Conservation (phyloP, 2,329 filamentous ascomycete genomes). For the Lasiodiplodia gonubiensis region DNA sequence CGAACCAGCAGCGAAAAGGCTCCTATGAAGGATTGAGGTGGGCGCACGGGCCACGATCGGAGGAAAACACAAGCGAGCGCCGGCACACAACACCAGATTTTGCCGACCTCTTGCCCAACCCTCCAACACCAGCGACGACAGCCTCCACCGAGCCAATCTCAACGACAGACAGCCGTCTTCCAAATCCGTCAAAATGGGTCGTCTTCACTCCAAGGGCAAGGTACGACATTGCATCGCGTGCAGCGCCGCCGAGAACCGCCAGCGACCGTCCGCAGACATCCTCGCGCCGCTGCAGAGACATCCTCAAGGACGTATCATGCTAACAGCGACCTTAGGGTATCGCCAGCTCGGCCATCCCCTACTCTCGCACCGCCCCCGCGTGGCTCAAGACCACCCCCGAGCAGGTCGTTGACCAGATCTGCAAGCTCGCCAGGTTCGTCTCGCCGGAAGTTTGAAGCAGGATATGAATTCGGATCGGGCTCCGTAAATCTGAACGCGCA, state of each 20-base stretch:
- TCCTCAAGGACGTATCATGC: background rate
- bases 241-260: background rate
- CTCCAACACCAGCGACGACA: constrained; percentile 26
- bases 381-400: constrained; percentile 99
- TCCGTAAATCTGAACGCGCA: background rate
- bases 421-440: constrained; percentile 75
- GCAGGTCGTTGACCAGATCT: constrained; percentile 98
- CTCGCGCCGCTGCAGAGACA: background rate
- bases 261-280: background rate
- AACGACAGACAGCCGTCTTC: constrained; percentile 30
- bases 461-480: background rate
- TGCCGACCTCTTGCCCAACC: constrained; percentile 24
- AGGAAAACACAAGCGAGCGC: constrained; percentile 35
- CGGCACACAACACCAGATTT: constrained; percentile 27
- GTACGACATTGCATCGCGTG: constrained; percentile 1
- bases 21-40: constrained; percentile 5
- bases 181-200: constrained; percentile 74
- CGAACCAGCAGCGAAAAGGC: background rate
- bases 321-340: constrained; percentile 83
- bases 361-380: constrained; percentile 88
- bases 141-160: constrained; percentile 34
- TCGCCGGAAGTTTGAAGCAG: background rate
- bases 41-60: constrained; percentile 8
- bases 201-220: constrained; percentile 85
- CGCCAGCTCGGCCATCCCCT: constrained; percentile 91